Percentiles rank a stretch among this genome's conserved stretches.
Evolutionary conservation across 1,139 yeast species (phyloP).

Genomic region (Pichia kudriavzevii): DNA sequence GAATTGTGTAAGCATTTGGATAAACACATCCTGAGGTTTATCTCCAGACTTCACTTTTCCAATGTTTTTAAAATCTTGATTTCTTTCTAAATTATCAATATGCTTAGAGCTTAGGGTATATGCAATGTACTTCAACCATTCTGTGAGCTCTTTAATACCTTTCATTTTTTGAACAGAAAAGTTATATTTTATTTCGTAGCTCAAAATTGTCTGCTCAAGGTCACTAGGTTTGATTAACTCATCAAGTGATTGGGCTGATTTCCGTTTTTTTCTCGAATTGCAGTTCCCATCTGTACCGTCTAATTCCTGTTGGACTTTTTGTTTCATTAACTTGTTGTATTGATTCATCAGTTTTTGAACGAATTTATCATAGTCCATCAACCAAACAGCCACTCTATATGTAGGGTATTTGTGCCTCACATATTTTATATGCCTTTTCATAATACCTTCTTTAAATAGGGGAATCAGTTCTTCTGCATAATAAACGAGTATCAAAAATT

Average conservation of each 20-base stretch:
- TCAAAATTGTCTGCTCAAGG: conserved; percentile 28
- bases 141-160: conserved; percentile 40
- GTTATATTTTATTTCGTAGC: conserved; percentile 35
- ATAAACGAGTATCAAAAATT: conserved; percentile 37
- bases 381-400: conserved; percentile 34
- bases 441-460: conserved; percentile 28
- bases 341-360: conserved; percentile 36
- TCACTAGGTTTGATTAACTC: conserved; percentile 19
- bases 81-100: conserved; percentile 50
- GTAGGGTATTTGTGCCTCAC: conserved; percentile 23
- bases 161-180: conserved; percentile 43
- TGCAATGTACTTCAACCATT: conserved; percentile 50
- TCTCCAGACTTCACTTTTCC: conserved; percentile 50
- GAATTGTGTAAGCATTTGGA: conserved; percentile 46
- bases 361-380: conserved; percentile 43
- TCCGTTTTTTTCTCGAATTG: conserved; percentile 1
- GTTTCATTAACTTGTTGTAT: conserved; percentile 39
- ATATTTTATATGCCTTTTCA: conserved; percentile 20
- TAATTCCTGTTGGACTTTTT: conserved; percentile 15
- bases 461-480: conserved; percentile 39
- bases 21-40: conserved; percentile 38
- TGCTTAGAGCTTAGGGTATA: conserved; percentile 46
- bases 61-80: conserved; percentile 45
- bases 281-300: conserved; percentile 10
- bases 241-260: conserved; percentile 10